Conservation (phyloP, 176 grass and related monocot genomes). For the Canna indica region DNA sequence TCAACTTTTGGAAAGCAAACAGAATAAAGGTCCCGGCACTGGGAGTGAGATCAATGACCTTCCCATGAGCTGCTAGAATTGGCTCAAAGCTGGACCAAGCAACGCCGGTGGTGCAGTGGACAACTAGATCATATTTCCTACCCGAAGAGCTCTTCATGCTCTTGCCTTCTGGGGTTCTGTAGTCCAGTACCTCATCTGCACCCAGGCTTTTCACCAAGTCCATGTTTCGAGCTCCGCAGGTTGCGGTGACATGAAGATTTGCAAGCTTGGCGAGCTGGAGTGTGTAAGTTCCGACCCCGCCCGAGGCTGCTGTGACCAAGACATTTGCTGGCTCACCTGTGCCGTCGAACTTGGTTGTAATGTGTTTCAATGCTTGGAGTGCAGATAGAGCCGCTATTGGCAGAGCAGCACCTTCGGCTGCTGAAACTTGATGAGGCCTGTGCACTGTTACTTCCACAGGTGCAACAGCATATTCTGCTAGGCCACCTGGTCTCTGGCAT, state of each 20-base stretch:
- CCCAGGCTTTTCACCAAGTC: slow-evolving; percentile 50
- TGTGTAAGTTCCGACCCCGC: slow-evolving; percentile 37
- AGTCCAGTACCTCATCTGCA: slow-evolving; percentile 63
- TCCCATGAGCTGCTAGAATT: slow-evolving; percentile 23
- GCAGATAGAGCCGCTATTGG: slow-evolving; percentile 37
- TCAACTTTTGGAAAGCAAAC: slow-evolving; percentile 27
- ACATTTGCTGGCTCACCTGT: slow-evolving; percentile 30
- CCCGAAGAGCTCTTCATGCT: slow-evolving; percentile 39
- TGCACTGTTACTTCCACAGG: slow-evolving; percentile 21
- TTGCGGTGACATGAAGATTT: slow-evolving; percentile 44
- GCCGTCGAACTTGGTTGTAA: slow-evolving; percentile 42
- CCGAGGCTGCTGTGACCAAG: slow-evolving; percentile 46
- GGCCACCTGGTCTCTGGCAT: slow-evolving; percentile 40
- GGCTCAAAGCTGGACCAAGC: slow-evolving; percentile 40
- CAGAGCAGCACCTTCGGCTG: slow-evolving; percentile 32
- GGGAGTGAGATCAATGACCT: slow-evolving; percentile 44
- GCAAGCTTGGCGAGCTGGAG: slow-evolving; percentile 47
- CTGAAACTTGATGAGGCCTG: slow-evolving; percentile 20
- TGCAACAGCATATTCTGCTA: slow-evolving; percentile 46
- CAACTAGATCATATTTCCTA: slow-evolving; percentile 43
- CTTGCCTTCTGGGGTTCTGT: slow-evolving; percentile 40
- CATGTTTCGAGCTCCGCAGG: slow-evolving; percentile 35
- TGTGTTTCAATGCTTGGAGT: slow-evolving; percentile 23
- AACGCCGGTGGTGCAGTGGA: slow-evolving; percentile 41
- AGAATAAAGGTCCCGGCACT: slow-evolving; percentile 10